phyloP scores from a whole-genome alignment of 2,329 filamentous ascomycete species.

The Nemania sp. region DNA sequence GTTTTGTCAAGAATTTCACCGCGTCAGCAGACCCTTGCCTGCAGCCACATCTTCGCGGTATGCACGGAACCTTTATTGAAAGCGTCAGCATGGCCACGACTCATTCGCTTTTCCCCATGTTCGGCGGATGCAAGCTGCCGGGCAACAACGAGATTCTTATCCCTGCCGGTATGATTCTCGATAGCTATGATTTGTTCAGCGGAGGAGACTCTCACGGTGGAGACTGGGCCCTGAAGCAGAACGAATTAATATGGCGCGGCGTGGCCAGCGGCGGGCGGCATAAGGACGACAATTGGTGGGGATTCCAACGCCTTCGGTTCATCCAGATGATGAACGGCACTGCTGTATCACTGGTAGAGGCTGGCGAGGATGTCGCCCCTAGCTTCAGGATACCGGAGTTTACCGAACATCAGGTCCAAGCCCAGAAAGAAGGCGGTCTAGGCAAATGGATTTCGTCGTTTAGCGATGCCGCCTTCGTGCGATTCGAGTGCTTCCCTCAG shows the following conservation, averaged over 20 bases:
- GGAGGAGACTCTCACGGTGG: constrained; percentile 66
- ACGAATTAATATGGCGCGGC: constrained; percentile 71
- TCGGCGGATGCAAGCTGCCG: constrained; percentile 71
- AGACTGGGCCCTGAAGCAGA: constrained; percentile 67
- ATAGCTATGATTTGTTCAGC: constrained; percentile 66
- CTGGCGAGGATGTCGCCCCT: constrained; percentile 53
- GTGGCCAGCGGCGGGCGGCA: constrained; percentile 69
- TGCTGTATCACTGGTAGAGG: constrained; percentile 61
- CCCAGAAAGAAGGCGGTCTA: constrained; percentile 50
- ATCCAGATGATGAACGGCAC: constrained; percentile 75
- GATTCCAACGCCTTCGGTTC: constrained; percentile 77
- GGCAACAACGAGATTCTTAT: constrained; percentile 74
- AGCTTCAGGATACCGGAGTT: constrained; percentile 59
- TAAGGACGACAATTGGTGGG: constrained; percentile 67
- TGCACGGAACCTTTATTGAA: constrained; percentile 70
- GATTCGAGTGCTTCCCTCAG: constrained; percentile 54
- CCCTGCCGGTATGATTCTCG: constrained; percentile 73
- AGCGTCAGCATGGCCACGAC: constrained; percentile 64
- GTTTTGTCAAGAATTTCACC: constrained; percentile 70
- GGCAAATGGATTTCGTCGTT: constrained; percentile 57
- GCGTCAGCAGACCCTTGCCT: constrained; percentile 69
- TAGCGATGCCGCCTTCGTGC: constrained; percentile 60
- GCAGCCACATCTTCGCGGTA: constrained; percentile 63
- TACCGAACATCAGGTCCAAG: constrained; percentile 56
- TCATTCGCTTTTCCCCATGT: constrained; percentile 68